Conservation (phyloP, 1,284 basidiomycete species). For the Naganishia cerealis region DNA sequence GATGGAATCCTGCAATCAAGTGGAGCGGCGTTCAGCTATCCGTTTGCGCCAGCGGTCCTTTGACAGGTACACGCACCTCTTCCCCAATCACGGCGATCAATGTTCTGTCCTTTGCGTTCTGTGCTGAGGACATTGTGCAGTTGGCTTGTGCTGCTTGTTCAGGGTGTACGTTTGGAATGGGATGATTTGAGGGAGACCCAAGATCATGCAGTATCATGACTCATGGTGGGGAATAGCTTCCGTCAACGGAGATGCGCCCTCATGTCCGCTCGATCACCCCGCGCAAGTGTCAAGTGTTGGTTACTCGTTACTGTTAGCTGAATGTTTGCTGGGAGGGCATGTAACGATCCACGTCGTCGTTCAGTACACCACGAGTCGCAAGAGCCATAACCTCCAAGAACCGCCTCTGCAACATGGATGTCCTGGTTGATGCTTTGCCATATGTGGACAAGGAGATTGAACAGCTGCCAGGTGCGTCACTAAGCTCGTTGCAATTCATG, state of each 20-base stretch:
- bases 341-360: no score
- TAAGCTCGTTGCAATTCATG: not conserved
- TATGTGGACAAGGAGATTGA: conserved; percentile 94
- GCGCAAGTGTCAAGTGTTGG: not conserved
- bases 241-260: not conserved
- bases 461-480: conserved; percentile 58
- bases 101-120: conserved; percentile 69
- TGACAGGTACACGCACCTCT: conserved; percentile 63
- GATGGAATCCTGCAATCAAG: conserved; percentile 73
- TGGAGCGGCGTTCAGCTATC: not conserved
- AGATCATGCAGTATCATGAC: not conserved
- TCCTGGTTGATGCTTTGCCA: conserved; percentile 73
- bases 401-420: conserved; percentile 17
- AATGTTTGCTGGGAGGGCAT: no score
- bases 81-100: conserved; percentile 92
- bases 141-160: not conserved
- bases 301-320: no score
- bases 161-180: not conserved
- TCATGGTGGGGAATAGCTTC: not conserved
- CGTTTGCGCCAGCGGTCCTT: not conserved
- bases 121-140: conserved; percentile 1
- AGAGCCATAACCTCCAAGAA: not conserved
- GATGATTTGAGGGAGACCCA: not conserved
- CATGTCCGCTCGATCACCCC: conserved; percentile 13
- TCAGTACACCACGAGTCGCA: no score